Percentiles rank a stretch among this genome's conserved stretches.
These are phyloP conservation scores for Gliomastix tumulicola DNA, from an alignment of 2,329 filamentous ascomycete species.

Conservation along the genomic window DNA sequence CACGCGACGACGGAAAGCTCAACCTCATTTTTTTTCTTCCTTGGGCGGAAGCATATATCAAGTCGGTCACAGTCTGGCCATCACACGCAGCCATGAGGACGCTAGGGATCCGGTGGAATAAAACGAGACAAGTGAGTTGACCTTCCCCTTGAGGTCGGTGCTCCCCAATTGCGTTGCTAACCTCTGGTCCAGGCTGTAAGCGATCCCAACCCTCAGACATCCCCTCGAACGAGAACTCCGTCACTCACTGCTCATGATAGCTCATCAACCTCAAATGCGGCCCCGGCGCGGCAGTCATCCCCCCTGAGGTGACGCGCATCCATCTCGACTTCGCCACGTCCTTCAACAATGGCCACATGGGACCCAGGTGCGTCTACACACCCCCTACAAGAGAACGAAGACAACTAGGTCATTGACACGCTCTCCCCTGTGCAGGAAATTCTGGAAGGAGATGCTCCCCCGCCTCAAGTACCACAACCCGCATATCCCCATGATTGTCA, in stretches of 20 bases:
- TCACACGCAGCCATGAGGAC: conserved; percentile 34
- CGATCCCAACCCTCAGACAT: not conserved
- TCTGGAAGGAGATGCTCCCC: conserved; percentile 78
- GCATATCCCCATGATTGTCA: conserved; percentile 72
- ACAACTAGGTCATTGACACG: conserved; percentile 6
- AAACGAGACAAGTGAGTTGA: conserved; percentile 61
- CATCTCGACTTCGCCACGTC: conserved; percentile 63
- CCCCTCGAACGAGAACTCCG: too few species aligned
- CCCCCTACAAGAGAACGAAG: conserved; percentile 30
- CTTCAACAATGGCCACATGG: conserved; percentile 61
- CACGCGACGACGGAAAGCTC: too few species aligned
- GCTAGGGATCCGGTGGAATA: conserved; percentile 64
- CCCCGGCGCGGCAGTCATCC: conserved; percentile 75
- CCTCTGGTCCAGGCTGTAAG: conserved; percentile 8
- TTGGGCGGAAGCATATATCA: too few species aligned
- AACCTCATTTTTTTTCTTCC: too few species aligned
- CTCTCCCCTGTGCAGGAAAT: conserved; percentile 53
- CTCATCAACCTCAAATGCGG: conserved; percentile 71
- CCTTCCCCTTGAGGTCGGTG: too few species aligned
- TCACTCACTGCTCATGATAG: conserved; percentile 33
- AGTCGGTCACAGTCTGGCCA: too few species aligned
- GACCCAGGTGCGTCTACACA: conserved; percentile 53
- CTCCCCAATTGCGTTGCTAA: too few species aligned
- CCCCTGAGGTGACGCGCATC: conserved; percentile 67
- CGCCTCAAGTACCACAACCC: conserved; percentile 95